Evolutionary conservation across 345 rosid species (phyloP).

Genomic region (Limnanthes douglasii): DNA sequence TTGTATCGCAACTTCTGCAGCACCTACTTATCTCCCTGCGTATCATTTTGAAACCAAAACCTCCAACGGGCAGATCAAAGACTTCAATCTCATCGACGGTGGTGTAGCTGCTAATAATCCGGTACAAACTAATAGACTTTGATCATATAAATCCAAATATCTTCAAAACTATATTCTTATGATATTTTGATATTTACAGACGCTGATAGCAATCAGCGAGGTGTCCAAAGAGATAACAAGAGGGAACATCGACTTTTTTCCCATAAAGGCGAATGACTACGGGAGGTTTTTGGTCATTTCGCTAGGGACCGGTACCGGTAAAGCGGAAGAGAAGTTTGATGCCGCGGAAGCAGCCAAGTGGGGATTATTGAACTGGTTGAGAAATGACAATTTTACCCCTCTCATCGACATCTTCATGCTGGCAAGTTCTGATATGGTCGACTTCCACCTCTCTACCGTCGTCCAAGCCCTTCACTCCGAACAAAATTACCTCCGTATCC

Average conservation of each 20-base stretch:
- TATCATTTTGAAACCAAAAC: conserved; percentile 19
- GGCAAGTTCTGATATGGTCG: conserved; percentile 42
- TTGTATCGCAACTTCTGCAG: conserved; percentile 35
- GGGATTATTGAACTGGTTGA: conserved; percentile 52
- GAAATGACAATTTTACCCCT: conserved; percentile 27
- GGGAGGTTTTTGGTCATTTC: conserved; percentile 43
- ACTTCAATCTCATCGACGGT: conserved; percentile 35
- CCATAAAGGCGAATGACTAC: conserved; percentile 25
- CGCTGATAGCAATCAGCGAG: conserved; percentile 48
- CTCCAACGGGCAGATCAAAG: conserved; percentile 5
- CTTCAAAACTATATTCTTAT: neutral
- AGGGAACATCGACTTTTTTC: conserved; percentile 27
- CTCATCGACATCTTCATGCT: conserved; percentile 27
- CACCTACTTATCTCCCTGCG: conserved; percentile 41
- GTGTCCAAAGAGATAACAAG: conserved; percentile 34
- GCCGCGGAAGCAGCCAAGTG: conserved; percentile 38
- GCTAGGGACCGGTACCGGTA: conserved; percentile 45
- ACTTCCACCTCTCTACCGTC: conserved; percentile 32
- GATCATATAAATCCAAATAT: neutral
- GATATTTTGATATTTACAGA: conserved; percentile 21
- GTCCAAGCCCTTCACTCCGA: conserved; percentile 41
- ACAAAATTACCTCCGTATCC: conserved; percentile 46
- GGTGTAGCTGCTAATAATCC: conserved; percentile 43
- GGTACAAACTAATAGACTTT: neutral
- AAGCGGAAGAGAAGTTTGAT: conserved; percentile 15